Conservation (phyloP, 768 basidiomycete species). For the Leccinum obscurum region DNA sequence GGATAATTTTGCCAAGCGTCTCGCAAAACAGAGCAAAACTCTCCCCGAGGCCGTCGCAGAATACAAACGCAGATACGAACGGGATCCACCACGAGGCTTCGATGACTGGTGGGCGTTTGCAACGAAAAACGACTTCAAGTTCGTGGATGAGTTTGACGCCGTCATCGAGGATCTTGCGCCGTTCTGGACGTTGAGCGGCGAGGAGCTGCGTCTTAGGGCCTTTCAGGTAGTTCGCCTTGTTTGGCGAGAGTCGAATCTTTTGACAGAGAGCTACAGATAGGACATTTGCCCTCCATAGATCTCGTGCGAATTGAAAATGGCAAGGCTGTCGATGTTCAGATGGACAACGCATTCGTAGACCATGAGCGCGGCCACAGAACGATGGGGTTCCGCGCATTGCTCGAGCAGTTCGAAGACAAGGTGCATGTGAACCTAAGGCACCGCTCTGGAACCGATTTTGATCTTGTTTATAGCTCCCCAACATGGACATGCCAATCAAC, state of each 20-base stretch:
- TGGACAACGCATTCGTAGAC: constrained; percentile 56
- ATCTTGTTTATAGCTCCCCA: constrained; percentile 60
- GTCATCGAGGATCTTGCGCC: constrained; percentile 80
- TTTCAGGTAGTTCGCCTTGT: constrained; percentile 43
- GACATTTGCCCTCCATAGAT: constrained; percentile 79
- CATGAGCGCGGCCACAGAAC: constrained; percentile 77
- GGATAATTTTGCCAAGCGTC: constrained; percentile 59
- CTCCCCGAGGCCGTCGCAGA: constrained; percentile 77
- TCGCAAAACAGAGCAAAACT: constrained; percentile 77
- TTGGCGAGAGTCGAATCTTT: neutral
- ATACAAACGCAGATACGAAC: constrained; percentile 75
- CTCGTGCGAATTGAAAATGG: constrained; percentile 79
- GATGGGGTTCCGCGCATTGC: constrained; percentile 72
- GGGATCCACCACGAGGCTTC: constrained; percentile 87
- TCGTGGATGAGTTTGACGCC: constrained; percentile 89
- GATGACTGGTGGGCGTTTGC: constrained; percentile 90
- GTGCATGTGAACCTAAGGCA: constrained; percentile 39
- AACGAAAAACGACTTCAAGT: constrained; percentile 64
- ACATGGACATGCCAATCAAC: constrained; percentile 95
- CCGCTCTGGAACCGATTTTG: neutral
- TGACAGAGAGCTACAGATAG: constrained; percentile 49
- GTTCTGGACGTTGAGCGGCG: constrained; percentile 75
- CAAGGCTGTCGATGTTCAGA: constrained; percentile 53
- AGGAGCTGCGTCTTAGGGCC: constrained; percentile 67
- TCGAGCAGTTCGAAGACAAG: constrained; percentile 64